phyloP scores from a whole-genome alignment of 1,284 basidiomycete species.

The Pseudozyma thailandica region DNA sequence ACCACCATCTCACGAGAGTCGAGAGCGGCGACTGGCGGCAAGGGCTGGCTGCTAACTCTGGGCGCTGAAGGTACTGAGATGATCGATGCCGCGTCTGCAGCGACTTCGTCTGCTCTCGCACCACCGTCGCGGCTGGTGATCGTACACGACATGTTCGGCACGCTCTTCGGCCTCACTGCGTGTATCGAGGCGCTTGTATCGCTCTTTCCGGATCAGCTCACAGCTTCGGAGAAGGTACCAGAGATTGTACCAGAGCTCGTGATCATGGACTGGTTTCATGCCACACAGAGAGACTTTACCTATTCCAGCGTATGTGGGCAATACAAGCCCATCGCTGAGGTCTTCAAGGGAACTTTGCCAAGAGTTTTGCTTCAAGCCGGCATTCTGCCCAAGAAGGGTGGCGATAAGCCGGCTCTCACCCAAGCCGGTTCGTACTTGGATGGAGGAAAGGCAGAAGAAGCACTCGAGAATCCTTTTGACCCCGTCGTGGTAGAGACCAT shows the following conservation, averaged over 20 bases:
- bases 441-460: slow-evolving; percentile 31
- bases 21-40: slow-evolving; percentile 23
- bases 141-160: slow-evolving; percentile 63
- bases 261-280: slow-evolving; percentile 63
- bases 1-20: slow-evolving; percentile 38
- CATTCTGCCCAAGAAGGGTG: slow-evolving; percentile 31
- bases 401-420: slow-evolving; percentile 13
- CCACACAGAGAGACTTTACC: slow-evolving; percentile 57
- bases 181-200: slow-evolving; percentile 47
- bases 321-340: slow-evolving; percentile 53
- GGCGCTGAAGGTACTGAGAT: slow-evolving; percentile 48
- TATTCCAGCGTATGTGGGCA: slow-evolving; percentile 49
- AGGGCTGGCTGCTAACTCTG: slow-evolving; percentile 52
- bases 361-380: slow-evolving; percentile 57
- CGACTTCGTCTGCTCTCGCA: slow-evolving; percentile 3
- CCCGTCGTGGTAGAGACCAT: slow-evolving; percentile 38
- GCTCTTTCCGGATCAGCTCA: slow-evolving; percentile 47
- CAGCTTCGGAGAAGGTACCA: slow-evolving; percentile 25
- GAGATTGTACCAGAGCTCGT: slow-evolving; percentile 53
- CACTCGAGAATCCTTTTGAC: slow-evolving; percentile 40
- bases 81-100: slow-evolving; percentile 1
- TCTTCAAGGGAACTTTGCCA: slow-evolving; percentile 55
- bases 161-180: slow-evolving; percentile 48
- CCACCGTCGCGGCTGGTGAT: slow-evolving; percentile 43
- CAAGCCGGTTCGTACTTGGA: slow-evolving; percentile 36